Percentiles rank a stretch among this genome's conserved stretches.
Evolutionary conservation across 768 basidiomycete genomes (phyloP).

Genomic region (Dictyophora rubrovolvata): DNA sequence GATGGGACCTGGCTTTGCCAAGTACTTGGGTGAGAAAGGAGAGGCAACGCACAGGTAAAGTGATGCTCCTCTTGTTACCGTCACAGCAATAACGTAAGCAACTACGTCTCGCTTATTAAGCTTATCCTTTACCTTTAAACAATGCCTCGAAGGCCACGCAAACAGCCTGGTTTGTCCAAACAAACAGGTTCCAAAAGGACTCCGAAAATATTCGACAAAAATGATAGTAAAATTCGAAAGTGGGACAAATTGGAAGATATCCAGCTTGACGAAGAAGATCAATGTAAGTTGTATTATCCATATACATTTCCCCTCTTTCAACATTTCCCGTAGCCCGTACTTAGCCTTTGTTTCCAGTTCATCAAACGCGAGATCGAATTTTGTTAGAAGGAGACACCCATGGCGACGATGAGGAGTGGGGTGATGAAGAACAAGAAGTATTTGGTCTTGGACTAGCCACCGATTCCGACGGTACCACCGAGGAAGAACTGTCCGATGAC

Average conservation of each 20-base stretch:
- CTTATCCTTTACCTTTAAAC: not conserved
- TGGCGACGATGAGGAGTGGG: slow-evolving; percentile 31
- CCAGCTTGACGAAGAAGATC: slow-evolving; percentile 68
- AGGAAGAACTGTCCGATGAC: slow-evolving; percentile 21
- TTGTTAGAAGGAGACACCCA: slow-evolving; percentile 53
- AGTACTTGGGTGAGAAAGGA: no score
- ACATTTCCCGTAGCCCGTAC: slow-evolving; percentile 4
- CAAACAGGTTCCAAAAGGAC: not conserved
- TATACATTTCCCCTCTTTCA: not conserved
- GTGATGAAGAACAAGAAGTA: slow-evolving; percentile 60
- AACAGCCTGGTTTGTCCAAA: not conserved
- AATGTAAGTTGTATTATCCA: slow-evolving; percentile 40
- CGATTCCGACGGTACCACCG: slow-evolving; percentile 23
- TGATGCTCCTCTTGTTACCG: not conserved
- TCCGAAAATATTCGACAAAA: not conserved
- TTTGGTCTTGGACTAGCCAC: slow-evolving; percentile 46
- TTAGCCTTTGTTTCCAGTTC: slow-evolving; percentile 39
- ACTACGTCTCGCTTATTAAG: not conserved
- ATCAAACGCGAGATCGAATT: slow-evolving; percentile 65
- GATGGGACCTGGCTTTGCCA: no score
- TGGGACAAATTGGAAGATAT: slow-evolving; percentile 65
- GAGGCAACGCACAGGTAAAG: no score
- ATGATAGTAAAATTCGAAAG: slow-evolving; percentile 42
- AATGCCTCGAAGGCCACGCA: slow-evolving; percentile 10
- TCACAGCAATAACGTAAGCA: not conserved